Conservation (phyloP, 208 protist genomes). For the Novymonas esmeraldas region DNA sequence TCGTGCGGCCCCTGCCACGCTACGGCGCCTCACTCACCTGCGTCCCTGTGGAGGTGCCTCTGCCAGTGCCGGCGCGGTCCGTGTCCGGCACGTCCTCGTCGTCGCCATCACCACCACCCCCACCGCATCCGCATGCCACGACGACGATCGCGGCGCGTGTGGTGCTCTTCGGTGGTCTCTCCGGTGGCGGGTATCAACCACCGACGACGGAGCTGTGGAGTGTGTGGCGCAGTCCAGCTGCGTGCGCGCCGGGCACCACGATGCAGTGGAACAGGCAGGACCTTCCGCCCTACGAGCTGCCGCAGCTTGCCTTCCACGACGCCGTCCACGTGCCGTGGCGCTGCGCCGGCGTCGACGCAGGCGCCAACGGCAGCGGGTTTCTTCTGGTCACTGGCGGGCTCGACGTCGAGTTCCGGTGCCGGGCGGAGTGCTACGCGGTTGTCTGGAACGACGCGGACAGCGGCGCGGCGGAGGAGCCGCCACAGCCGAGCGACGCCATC, state of each 20-base stretch:
- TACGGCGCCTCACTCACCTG: constrained; percentile 55
- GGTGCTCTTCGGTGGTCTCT: constrained; percentile 32
- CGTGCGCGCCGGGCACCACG: constrained; percentile 9
- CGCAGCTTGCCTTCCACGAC: constrained; percentile 46
- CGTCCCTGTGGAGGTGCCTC: constrained; percentile 8
- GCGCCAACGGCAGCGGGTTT: constrained; percentile 22
- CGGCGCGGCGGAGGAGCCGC: not conserved
- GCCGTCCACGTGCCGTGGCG: constrained; percentile 34
- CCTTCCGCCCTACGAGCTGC: constrained; percentile 50
- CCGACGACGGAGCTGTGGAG: constrained; percentile 42
- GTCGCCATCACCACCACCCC: not conserved
- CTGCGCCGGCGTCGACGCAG: not conserved
- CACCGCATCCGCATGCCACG: not conserved
- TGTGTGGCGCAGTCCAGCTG: constrained; percentile 26
- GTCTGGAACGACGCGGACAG: constrained; percentile 37
- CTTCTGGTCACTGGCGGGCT: constrained; percentile 67
- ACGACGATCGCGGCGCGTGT: constrained; percentile 15
- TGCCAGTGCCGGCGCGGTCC: not conserved
- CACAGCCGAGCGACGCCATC: not conserved
- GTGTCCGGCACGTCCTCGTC: not conserved
- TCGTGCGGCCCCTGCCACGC: constrained; percentile 48
- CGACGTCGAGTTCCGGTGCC: constrained; percentile 46
- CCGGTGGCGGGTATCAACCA: constrained; percentile 26
- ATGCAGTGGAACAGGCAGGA: constrained; percentile 32
- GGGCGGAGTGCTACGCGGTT: constrained; percentile 57